phyloP scores from a whole-genome alignment of 2,329 filamentous ascomycete species.

The Parastagonospora avenae region DNA sequence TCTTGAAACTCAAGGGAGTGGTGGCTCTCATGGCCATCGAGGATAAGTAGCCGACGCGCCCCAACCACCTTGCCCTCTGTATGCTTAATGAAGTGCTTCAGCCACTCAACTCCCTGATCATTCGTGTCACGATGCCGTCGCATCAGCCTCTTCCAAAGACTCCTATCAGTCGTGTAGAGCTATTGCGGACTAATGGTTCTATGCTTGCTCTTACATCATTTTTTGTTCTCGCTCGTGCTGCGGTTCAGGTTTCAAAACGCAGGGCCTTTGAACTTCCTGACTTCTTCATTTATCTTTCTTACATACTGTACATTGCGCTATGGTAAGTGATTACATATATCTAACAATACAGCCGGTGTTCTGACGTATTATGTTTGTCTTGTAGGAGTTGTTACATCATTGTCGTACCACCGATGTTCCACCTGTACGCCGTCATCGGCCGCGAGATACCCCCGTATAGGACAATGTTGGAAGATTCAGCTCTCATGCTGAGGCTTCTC shows the following conservation, averaged over 20 bases:
- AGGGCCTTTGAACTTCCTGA: slow-evolving; percentile 16
- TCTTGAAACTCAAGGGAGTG: too few species aligned
- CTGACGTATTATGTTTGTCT: background rate
- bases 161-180: slow-evolving; percentile 8
- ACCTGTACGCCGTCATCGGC: slow-evolving; percentile 27
- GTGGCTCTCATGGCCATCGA: too few species aligned
- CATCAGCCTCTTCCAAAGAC: slow-evolving; percentile 7
- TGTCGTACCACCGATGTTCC: slow-evolving; percentile 38
- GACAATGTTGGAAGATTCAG: slow-evolving; percentile 32
- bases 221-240: slow-evolving; percentile 11
- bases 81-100: too few species aligned
- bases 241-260: slow-evolving; percentile 12
- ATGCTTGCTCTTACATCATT: slow-evolving; percentile 20
- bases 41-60: too few species aligned
- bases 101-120: background rate
- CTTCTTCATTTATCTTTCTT: slow-evolving; percentile 30
- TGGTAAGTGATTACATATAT: slow-evolving; percentile 3
- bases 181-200: slow-evolving; percentile 12
- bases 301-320: slow-evolving; percentile 31
- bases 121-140: slow-evolving; percentile 3
- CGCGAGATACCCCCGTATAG: slow-evolving; percentile 34
- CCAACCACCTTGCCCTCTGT: too few species aligned
- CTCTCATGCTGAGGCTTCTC: slow-evolving; percentile 41
- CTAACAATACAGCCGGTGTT: background rate
- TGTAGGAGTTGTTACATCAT: slow-evolving; percentile 37